phyloP scores from a whole-genome alignment of 1,284 basidiomycete species.

The Tilletia setariae region DNA sequence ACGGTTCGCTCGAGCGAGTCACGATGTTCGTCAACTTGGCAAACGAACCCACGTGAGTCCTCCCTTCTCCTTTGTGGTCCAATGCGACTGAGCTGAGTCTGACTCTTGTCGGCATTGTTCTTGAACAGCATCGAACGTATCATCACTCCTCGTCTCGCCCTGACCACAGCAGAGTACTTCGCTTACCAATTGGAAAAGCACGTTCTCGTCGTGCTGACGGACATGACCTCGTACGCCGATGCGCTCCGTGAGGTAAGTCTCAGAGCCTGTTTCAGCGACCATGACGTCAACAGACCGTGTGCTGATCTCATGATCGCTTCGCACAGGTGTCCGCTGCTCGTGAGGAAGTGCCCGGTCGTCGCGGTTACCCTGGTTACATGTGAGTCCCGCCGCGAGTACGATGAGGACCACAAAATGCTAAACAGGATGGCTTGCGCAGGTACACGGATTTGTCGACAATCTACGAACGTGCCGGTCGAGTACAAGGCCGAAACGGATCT shows the following conservation, averaged over 20 bases:
- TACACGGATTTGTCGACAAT: constrained; percentile 69
- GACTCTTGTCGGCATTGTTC: neutral
- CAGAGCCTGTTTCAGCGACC: constrained; percentile 20
- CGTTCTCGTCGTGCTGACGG: constrained; percentile 96
- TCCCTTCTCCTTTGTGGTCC: neutral
- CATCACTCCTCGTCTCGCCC: constrained; percentile 94
- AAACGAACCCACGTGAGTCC: constrained; percentile 82
- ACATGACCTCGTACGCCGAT: constrained; percentile 98
- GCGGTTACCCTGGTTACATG: constrained; percentile 98
- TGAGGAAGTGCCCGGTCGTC: constrained; percentile 98
- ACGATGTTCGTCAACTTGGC: constrained; percentile 98
- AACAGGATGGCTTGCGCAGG: neutral
- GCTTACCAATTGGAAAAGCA: constrained; percentile 99
- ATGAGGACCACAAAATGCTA: neutral
- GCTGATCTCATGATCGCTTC: neutral
- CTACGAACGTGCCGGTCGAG: constrained; percentile 98
- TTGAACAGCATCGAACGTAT: constrained; percentile 80
- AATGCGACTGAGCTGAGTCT: no score
- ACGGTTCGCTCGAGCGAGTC: constrained; percentile 93
- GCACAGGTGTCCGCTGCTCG: constrained; percentile 82
- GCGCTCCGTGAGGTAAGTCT: constrained; percentile 74
- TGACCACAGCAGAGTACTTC: constrained; percentile 99
- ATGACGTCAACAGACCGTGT: neutral
- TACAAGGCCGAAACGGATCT: constrained; percentile 93
- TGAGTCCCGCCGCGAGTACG: constrained; percentile 52